Conservation (phyloP, 768 basidiomycete genomes). For the Asterophora lycoperdoides region DNA sequence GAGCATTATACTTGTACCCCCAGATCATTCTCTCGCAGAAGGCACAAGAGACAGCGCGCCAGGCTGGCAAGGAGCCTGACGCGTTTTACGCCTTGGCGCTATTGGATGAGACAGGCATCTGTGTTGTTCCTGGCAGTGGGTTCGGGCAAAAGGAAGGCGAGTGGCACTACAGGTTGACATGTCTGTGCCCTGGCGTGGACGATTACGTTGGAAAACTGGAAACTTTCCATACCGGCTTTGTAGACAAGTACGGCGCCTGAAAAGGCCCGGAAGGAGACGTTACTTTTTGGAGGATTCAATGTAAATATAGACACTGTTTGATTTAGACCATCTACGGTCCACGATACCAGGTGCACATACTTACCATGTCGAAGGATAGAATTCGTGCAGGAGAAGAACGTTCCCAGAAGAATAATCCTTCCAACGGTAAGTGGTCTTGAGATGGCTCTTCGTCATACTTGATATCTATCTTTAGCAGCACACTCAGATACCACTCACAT, state of each 20-base stretch:
- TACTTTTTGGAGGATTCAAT: not conserved
- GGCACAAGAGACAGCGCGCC: conserved; percentile 69
- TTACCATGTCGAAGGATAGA: too few species aligned
- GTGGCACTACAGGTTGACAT: conserved; percentile 90
- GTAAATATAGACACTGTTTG: not conserved
- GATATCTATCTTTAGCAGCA: too few species aligned
- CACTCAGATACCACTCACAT: too few species aligned
- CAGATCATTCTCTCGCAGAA: conserved; percentile 67
- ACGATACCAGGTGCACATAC: not conserved
- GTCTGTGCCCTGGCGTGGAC: conserved; percentile 90
- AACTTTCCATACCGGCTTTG: conserved; percentile 32
- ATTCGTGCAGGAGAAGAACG: too few species aligned
- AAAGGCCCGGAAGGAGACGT: not conserved
- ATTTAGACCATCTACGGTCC: too few species aligned
- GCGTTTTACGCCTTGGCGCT: conserved; percentile 83
- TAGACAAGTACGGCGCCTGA: conserved; percentile 22
- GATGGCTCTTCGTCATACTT: too few species aligned
- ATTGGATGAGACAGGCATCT: conserved; percentile 88
- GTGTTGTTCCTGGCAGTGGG: conserved; percentile 89
- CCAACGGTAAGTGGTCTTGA: too few species aligned
- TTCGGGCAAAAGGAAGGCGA: conserved; percentile 93
- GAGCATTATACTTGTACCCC: conserved; percentile 93
- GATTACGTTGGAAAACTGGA: conserved; percentile 87
- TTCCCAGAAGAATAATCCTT: too few species aligned
- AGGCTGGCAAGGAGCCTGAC: conserved; percentile 77